phyloP scores from a whole-genome alignment of 75 land plant genomes.

The Isoetes taiwanensis region DNA sequence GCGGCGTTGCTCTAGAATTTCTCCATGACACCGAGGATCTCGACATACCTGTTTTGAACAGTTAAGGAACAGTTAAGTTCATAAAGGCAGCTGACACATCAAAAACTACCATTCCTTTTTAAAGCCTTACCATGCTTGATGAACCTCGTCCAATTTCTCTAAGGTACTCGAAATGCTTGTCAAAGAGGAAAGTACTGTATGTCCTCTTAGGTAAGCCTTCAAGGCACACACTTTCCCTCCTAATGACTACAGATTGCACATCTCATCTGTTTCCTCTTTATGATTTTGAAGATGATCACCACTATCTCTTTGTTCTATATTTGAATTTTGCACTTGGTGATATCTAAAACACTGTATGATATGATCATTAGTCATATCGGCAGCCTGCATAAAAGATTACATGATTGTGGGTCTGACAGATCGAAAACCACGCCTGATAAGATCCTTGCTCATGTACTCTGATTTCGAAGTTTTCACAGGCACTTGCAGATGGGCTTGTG shows the following conservation, averaged over 20 bases:
- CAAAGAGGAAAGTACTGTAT: constrained; percentile 24
- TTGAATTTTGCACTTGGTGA: neutral
- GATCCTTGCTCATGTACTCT: constrained; percentile 75
- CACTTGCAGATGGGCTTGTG: constrained; percentile 58
- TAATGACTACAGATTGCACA: no score
- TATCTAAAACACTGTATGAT: constrained; percentile 65
- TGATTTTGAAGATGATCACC: no score
- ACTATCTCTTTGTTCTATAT: no score
- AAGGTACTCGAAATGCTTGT: constrained; percentile 27
- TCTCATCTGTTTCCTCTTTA: no score
- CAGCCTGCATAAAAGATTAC: constrained; percentile 94
- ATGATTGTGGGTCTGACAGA: constrained; percentile 83
- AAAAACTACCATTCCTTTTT: no score
- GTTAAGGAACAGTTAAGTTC: no score
- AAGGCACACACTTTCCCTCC: no score
- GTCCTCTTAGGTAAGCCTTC: constrained; percentile 27
- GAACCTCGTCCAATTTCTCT: constrained; percentile 26
- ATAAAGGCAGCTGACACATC: no score
- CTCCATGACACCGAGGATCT: no score
- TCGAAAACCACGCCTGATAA: constrained; percentile 65
- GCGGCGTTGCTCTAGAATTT: constrained; percentile 66
- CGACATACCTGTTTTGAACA: no score
- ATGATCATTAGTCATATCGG: constrained; percentile 82
- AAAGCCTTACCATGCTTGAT: constrained; percentile 17
- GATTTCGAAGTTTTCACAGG: constrained; percentile 80